These are phyloP conservation scores for Thyridium curvatum DNA, from an alignment of 2,329 filamentous ascomycete species.

Conservation along the genomic window DNA sequence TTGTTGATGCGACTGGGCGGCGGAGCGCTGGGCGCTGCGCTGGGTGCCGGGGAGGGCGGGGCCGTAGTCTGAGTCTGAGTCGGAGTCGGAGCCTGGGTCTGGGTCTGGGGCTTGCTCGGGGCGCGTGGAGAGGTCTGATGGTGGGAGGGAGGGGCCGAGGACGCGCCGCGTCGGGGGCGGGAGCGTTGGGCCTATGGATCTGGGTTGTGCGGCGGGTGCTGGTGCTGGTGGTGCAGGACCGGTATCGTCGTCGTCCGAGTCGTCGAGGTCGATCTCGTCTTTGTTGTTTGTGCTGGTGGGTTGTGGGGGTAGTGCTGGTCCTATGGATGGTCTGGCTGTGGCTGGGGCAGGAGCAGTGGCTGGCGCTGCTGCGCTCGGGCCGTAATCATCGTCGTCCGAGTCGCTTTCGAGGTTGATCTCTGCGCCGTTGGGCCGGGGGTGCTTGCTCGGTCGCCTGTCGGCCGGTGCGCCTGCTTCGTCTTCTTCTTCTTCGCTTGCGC, in stretches of 20 bases:
- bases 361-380: conserved; percentile 24
- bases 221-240: conserved; percentile 19
- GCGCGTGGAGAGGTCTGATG: conserved; percentile 29
- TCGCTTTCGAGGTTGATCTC: conserved; percentile 40
- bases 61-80: conserved; percentile 50
- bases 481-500: conserved; percentile 32
- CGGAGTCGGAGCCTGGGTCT: conserved; percentile 29
- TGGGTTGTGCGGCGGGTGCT: conserved; percentile 4
- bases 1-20: conserved; percentile 38
- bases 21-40: conserved; percentile 30
- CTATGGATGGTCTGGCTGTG: conserved; percentile 8
- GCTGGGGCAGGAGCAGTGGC: conserved; percentile 6
- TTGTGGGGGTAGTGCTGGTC: conserved; percentile 15
- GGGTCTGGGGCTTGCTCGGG: conserved; percentile 22
- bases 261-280: conserved; percentile 33
- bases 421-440: conserved; percentile 40
- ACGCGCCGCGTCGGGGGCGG: conserved; percentile 19
- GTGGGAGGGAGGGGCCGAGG: conserved; percentile 36
- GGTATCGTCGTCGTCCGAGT: conserved; percentile 24
- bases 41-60: conserved; percentile 46
- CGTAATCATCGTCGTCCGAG: conserved; percentile 34
- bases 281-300: conserved; percentile 18
- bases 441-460: conserved; percentile 38
- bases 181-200: conserved; percentile 17
- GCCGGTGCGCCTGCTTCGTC: conserved; percentile 11